A percentile compares a stretch with the other conserved stretches of the same genome.
Evolutionary conservation across 2,329 filamentous ascomycete genomes (phyloP).

Genomic region (Monilinia fructicola): DNA sequence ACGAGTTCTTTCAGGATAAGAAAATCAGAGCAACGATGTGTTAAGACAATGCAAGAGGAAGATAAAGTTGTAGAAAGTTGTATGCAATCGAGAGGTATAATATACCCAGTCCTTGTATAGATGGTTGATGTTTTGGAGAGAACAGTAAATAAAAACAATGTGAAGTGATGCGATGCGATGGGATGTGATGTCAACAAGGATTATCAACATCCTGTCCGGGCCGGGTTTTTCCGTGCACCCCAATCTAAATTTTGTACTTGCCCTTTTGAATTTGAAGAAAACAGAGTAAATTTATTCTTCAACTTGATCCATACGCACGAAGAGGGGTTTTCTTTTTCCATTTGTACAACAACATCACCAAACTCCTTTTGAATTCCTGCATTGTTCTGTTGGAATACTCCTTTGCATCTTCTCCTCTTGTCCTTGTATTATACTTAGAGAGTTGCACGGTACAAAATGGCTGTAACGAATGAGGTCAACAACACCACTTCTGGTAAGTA

Average conservation of each 20-base stretch:
- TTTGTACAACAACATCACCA: conserved; percentile 17
- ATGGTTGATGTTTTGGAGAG: background rate
- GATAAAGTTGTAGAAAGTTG: background rate
- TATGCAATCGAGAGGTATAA: conserved; percentile 11
- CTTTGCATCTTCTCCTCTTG: conserved; percentile 13
- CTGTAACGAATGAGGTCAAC: conserved; percentile 36
- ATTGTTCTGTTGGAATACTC: conserved; percentile 12
- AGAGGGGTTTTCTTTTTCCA: background rate
- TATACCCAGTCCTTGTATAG: too few relatives aligned
- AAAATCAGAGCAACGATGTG: background rate
- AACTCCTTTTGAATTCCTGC: conserved; percentile 11
- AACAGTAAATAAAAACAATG: too few relatives aligned
- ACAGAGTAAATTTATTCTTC: conserved; percentile 17
- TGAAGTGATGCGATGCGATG: background rate
- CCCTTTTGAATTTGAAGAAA: conserved; percentile 16
- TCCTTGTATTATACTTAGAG: conserved; percentile 21
- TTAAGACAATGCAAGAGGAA: background rate
- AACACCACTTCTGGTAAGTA: conserved; percentile 37
- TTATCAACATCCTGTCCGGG: background rate
- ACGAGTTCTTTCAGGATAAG: background rate
- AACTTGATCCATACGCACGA: background rate
- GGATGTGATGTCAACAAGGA: conserved; percentile 17
- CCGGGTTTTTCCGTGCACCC: conserved; percentile 17
- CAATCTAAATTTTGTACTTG: conserved; percentile 16
- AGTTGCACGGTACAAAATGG: conserved; percentile 32